Evolutionary conservation across 441 rosid genomes (phyloP), one percentile per base, ranked within the genome.

Genomic region (Erodium trifolium): DNA sequence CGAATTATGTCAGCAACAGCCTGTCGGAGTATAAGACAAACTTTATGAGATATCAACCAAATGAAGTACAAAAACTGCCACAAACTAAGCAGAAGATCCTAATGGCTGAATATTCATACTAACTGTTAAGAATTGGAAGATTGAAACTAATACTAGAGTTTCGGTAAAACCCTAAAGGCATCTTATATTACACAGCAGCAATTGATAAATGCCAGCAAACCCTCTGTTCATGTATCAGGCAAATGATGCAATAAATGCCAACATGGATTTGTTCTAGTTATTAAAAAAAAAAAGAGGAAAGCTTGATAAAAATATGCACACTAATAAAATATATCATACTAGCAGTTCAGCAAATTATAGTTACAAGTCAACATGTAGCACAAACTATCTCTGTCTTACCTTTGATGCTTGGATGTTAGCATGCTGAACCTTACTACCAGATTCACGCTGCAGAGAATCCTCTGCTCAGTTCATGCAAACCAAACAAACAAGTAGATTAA

Each of bases 1-100:
- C 78, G 78, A 27, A 75, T 75, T 47, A 75, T 67, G 62, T 75
- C 78, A n/a, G 78, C 78, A 67, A 75, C 68, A 49, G 78, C 74
- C 78, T 75, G 67, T 37, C 65, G 10, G 10, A 62, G 37, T 27
- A 62, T 3, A 17, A 19, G 2, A 0, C 65, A 19, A 63, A 27
- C 13, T 63, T 18, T 23, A 23, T 23, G 17, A 27, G 16, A 27
- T 34, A 62, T 62, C 31, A 62, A 27, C 12, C 23, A 14, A 62
- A 19, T 62, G 12, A 23, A 19, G 65, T 9, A 62, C 13, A 10
- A 23, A 62, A 3, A 62, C 0, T 10, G 31, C 31, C 65, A 62
- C 37, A 19, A 12, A 10, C 12, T 4, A 62, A 62, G 37, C 65
- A 62, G 31, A 62, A n/a, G 57, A 49, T 8, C 23, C 0, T 55